Evolutionary conservation across 495 filamentous ascomycete species (phyloP).

Genomic region (Tetracladium marchalianum): DNA sequence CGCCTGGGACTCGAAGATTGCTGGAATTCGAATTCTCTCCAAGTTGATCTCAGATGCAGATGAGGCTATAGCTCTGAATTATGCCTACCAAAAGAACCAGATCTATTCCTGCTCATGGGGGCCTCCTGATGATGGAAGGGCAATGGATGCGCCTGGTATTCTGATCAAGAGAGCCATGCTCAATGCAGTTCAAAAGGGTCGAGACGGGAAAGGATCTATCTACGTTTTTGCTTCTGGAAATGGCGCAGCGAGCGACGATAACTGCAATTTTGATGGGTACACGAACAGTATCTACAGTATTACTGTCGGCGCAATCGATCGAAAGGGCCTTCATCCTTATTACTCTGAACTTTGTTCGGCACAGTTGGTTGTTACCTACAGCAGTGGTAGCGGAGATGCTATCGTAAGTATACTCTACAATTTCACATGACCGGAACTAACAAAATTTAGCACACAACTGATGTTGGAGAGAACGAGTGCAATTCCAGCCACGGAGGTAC

Average conservation of each 20-base stretch:
- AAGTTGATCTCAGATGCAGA: conserved; percentile 86
- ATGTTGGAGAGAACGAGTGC: conserved; percentile 78
- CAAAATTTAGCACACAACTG: conserved; percentile 66
- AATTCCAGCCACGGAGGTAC: conserved; percentile 78
- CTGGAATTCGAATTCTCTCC: conserved; percentile 84
- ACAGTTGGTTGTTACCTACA: conserved; percentile 91
- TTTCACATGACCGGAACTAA: conserved; percentile 2
- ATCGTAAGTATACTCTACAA: conserved; percentile 42
- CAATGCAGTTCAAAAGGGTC: conserved; percentile 83
- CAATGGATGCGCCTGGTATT: conserved; percentile 89
- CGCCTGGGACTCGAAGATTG: conserved; percentile 82
- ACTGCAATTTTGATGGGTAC: conserved; percentile 99
- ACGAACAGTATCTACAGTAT: conserved; percentile 99
- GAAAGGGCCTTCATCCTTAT: conserved; percentile 73
- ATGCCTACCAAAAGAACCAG: conserved; percentile 79
- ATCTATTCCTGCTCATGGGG: conserved; percentile 99
- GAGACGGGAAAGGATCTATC: conserved; percentile 74
- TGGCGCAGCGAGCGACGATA: conserved; percentile 76
- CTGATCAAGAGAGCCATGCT: conserved; percentile 85
- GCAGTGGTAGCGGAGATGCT: conserved; percentile 75
- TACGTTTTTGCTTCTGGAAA: conserved; percentile 98
- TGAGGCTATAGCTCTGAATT: conserved; percentile 87
- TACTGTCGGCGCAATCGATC: conserved; percentile 87
- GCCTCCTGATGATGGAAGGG: conserved; percentile 80
- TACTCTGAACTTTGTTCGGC: conserved; percentile 97